A percentile compares a stretch with the other conserved stretches of the same genome.
Evolutionary conservation across 108 stramenopile genomes (phyloP).

Genomic region (Skeletonema marinoi): DNA sequence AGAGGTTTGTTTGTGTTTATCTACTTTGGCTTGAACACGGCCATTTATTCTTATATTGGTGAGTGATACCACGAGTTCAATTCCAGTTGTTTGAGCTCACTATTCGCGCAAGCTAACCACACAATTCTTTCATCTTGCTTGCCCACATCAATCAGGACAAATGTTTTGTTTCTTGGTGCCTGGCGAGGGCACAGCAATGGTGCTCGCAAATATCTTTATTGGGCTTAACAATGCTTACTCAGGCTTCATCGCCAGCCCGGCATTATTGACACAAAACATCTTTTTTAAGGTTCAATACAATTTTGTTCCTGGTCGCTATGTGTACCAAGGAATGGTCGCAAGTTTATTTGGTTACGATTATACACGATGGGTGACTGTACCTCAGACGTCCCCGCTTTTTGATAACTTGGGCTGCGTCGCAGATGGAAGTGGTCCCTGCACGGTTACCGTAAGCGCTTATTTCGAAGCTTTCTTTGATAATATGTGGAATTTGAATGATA

Average conservation of each 20-base stretch:
- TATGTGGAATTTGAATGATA: constrained; percentile 24
- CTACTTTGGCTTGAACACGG: constrained; percentile 45
- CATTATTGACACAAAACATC: constrained; percentile 28
- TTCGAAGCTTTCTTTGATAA: constrained; percentile 64
- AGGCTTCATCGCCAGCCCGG: constrained; percentile 45
- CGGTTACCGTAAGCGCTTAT: constrained; percentile 47
- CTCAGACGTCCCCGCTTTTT: constrained; percentile 53
- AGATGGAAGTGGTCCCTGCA: constrained; percentile 28
- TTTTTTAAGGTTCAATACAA: constrained; percentile 62
- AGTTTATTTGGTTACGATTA: constrained; percentile 48
- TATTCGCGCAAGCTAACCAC: neutral
- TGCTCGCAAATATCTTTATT: constrained; percentile 33
- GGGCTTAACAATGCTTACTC: constrained; percentile 46
- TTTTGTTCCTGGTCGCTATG: constrained; percentile 77
- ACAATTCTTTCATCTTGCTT: neutral
- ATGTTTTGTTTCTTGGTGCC: constrained; percentile 17
- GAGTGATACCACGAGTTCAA: constrained; percentile 36
- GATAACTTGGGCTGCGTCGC: constrained; percentile 18
- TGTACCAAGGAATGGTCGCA: constrained; percentile 69
- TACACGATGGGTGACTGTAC: constrained; percentile 36
- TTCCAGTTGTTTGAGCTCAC: neutral
- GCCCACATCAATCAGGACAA: neutral
- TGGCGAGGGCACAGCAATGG: constrained; percentile 33
- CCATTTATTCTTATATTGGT: constrained; percentile 44
- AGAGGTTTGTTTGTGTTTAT: constrained; percentile 19